Evolutionary conservation across 257 asterid genomes (phyloP).

Genomic region (Salvia splendens): DNA sequence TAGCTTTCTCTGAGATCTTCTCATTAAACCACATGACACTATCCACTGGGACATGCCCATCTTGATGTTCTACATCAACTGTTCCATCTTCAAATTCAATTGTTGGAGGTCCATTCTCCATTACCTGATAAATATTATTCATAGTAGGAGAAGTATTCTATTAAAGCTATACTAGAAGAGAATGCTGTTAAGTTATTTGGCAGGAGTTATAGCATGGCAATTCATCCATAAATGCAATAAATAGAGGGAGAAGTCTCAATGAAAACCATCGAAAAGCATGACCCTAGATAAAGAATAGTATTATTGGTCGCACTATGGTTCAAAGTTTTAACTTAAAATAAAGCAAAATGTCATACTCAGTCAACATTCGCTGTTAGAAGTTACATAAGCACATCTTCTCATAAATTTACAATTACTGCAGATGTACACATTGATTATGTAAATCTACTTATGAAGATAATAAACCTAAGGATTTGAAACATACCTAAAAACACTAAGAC

Average conservation of each 20-base stretch:
- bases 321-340: no score
- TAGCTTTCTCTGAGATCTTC: slow-evolving; percentile 52
- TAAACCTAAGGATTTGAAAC: not conserved
- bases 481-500: not conserved
- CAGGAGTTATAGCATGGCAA: not conserved
- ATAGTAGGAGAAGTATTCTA: slow-evolving; percentile 24
- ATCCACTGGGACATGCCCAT: slow-evolving; percentile 62
- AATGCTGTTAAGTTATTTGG: slow-evolving; percentile 10
- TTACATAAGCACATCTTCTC: not conserved
- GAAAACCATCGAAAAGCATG: not conserved
- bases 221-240: not conserved
- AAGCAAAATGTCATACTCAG: not conserved
- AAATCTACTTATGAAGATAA: not conserved
- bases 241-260: not conserved
- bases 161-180: slow-evolving; percentile 24
- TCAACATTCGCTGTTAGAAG: not conserved
- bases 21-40: slow-evolving; percentile 59
- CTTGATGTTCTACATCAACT: slow-evolving; percentile 59
- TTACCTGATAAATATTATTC: slow-evolving; percentile 51
- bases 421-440: not conserved
- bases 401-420: not conserved
- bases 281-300: not conserved
- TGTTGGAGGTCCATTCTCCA: slow-evolving; percentile 59
- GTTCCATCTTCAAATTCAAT: slow-evolving; percentile 62
- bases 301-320: not conserved